Evolutionary conservation across 306 rosid genomes (phyloP), one percentile per base, ranked within the genome.

Genomic region (Hippophae rhamnoides): DNA sequence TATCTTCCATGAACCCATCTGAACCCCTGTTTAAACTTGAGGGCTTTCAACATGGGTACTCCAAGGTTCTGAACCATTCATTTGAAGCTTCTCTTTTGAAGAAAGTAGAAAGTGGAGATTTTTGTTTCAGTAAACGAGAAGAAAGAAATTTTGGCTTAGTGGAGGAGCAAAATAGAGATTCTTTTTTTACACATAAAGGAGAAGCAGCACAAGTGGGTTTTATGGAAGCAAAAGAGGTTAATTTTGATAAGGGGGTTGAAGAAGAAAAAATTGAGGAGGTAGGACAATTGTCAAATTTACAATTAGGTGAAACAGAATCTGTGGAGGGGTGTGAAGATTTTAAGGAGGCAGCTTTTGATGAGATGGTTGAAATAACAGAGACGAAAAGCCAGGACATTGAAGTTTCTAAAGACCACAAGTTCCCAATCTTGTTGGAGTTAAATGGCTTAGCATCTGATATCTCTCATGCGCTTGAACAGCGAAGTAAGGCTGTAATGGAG

Each of bases 1-100:
- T 76, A 23, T 49, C 66, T 70, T 43, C 60, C 13, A 31, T 63
- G 79, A 70, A 73, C 63, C 53, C 47, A 23, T 47, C 59, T 7
- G 26, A 9, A 10, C 51, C 75, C 26, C 38, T 31, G 38, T 6
- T 40, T 54, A 14, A 31, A 31, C 38, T 31, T 31, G 38, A 31
- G 38, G 38, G 38, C 38, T 31, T 31, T 2, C 4, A 43, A 18
- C 45, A 45, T 63, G 69, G 55, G 7, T 42, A 43, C 69, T 73
- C 44, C 14, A 45, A 52, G 10, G 48, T 47, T 65, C 60, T 43
- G 64, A 76, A 76, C 27, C 11, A 8, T 26, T 62, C 78, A 10
- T 4, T 25, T 26, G 78, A 69, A 52, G 57, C 68, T 27, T 43
- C 49, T 56, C 3, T 8, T 7, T 43, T 43, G 55, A 62, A 10